Evolutionary conservation across 805 yeast genomes (phyloP).

Genomic region (Peterozyma xylosa): DNA sequence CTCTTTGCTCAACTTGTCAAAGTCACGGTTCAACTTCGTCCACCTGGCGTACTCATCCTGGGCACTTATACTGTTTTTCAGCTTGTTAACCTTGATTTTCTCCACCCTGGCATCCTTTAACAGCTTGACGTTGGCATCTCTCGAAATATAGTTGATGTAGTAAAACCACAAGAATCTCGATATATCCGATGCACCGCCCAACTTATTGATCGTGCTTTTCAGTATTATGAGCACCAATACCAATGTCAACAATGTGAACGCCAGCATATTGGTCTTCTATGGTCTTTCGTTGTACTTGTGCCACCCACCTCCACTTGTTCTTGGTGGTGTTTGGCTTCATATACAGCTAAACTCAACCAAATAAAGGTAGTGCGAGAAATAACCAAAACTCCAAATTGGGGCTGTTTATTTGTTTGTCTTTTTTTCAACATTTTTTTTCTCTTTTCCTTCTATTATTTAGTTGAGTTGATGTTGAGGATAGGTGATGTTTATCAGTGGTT

Average conservation of each 20-base stretch:
- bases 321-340: too few relatives aligned
- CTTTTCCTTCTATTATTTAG: too few relatives aligned
- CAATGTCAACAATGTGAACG: conserved; percentile 9
- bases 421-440: too few relatives aligned
- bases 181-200: conserved; percentile 12
- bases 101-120: conserved; percentile 30
- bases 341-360: too few relatives aligned
- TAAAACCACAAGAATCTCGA: conserved; percentile 30
- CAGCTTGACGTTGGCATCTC: conserved; percentile 22
- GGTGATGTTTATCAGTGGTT: too few relatives aligned
- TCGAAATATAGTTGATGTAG: conserved; percentile 26
- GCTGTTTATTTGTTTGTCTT: too few relatives aligned
- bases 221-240: conserved; percentile 18
- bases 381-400: too few relatives aligned
- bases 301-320: too few relatives aligned
- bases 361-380: too few relatives aligned
- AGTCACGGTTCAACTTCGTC: conserved; percentile 81
- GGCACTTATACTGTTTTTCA: conserved; percentile 61
- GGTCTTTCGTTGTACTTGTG: too few relatives aligned
- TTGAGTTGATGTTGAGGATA: too few relatives aligned
- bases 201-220: conserved; percentile 1
- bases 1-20: conserved; percentile 49
- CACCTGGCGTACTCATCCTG: conserved; percentile 94
- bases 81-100: conserved; percentile 37
- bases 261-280: not conserved